These are phyloP conservation scores for Fusarium staphyleae DNA, from an alignment of 2,329 filamentous ascomycete species.

Conservation along the genomic window DNA sequence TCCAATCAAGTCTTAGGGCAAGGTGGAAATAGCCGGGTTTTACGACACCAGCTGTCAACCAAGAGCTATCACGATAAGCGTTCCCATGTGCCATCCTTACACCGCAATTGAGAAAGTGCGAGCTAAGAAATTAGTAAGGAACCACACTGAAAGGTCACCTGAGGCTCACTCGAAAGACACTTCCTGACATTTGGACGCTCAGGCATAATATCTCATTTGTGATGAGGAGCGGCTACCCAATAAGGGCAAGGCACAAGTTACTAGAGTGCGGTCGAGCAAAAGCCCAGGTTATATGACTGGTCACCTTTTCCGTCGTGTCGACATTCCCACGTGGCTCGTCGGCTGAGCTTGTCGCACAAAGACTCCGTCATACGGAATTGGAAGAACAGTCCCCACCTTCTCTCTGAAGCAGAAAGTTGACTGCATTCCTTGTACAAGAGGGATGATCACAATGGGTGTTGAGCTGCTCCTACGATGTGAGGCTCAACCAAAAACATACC, in stretches of 20 bases:
- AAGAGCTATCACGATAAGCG: background rate
- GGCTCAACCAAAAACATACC: too few relatives aligned
- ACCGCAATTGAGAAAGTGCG: slow-evolving; percentile 18
- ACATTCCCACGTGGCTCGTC: slow-evolving; percentile 40
- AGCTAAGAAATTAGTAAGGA: background rate
- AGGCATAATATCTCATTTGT: slow-evolving; percentile 19
- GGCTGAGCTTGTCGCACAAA: slow-evolving; percentile 24
- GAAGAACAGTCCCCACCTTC: slow-evolving; percentile 7
- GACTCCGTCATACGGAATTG: slow-evolving; percentile 31
- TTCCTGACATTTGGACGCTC: slow-evolving; percentile 4
- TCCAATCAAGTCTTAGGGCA: background rate
- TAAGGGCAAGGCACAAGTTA: background rate
- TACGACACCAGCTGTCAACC: background rate
- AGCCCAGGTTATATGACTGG: slow-evolving; percentile 28
- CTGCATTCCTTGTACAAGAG: too few relatives aligned
- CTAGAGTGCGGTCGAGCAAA: slow-evolving; percentile 5
- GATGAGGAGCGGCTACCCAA: slow-evolving; percentile 8
- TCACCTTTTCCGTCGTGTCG: slow-evolving; percentile 33
- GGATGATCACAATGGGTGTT: too few relatives aligned
- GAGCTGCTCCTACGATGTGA: too few relatives aligned
- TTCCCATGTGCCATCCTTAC: slow-evolving; percentile 13
- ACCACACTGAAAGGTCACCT: slow-evolving; percentile 17
- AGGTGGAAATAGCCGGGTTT: slow-evolving; percentile 38
- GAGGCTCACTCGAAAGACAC: slow-evolving; percentile 15
- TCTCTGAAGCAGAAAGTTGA: slow-evolving; percentile 6